A percentile compares a stretch with the other conserved stretches of the same genome.
phyloP scores from a whole-genome alignment of 371 early-diverging fungal species.

The Saksenaea vasiformis region DNA sequence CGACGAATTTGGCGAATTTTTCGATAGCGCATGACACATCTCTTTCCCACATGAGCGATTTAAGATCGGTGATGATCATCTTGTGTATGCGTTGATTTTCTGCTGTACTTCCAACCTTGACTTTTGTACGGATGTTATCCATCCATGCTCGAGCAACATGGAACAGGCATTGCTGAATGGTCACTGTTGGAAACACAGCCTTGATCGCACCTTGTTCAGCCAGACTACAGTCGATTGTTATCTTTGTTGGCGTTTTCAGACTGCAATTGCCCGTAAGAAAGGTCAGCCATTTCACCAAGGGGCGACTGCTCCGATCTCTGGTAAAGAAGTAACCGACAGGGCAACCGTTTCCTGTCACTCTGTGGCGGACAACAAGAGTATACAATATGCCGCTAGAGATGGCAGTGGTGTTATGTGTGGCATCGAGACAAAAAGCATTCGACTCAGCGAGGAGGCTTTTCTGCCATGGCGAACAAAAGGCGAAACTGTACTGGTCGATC shows the following conservation, averaged over 20 bases:
- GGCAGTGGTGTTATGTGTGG: neutral
- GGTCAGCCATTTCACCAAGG: neutral
- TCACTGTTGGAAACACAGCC: neutral
- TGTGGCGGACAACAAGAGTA: neutral
- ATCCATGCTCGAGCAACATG: conserved; percentile 11
- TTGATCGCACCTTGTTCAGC: neutral
- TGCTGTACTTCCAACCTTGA: neutral
- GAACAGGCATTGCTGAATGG: conserved; percentile 5
- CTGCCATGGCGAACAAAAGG: neutral
- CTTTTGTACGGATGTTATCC: neutral
- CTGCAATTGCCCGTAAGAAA: neutral
- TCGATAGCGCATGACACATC: neutral
- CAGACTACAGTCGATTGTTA: neutral
- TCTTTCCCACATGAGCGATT: neutral
- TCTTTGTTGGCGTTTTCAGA: neutral
- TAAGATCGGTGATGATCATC: neutral
- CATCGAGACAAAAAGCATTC: conserved; percentile 2
- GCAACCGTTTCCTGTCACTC: neutral
- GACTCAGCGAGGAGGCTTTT: neutral
- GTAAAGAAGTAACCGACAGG: neutral
- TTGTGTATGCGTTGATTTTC: neutral
- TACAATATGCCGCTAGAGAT: neutral
- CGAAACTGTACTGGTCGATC: neutral
- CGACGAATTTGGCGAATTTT: no score
- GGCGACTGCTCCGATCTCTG: neutral